Base-by-base conservation (phyloP, 208 protist genomes). In the Crithidia bombi region DNA sequence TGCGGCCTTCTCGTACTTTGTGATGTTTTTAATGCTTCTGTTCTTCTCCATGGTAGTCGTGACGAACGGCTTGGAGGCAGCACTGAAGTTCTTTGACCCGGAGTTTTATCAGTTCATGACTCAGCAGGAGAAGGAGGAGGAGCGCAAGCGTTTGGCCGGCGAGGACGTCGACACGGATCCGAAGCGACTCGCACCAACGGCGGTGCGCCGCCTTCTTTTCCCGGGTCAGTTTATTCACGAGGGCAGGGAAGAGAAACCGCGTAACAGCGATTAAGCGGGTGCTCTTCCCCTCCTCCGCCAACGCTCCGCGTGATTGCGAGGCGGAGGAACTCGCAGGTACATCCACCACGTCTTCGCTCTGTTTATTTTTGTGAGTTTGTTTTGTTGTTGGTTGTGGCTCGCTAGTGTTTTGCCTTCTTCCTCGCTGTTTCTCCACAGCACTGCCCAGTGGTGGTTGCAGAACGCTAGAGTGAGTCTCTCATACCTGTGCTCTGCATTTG, bases 81-180 rank as follows among this genome's bases (percentile, higher is more conserved):
- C 77, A 19, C 65, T 94, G 41, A 75, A 81, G 62, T 78, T 89
- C 21, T 91, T 94, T 59, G 89, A 94, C 41, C 84, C 85, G 0
- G 78, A 90, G 44, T 94, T 94, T 61, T 94, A 91, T 57, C 67
- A 62, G 9, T 94, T 94, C 54, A 87, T 94, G 84, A 44, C 82
- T 2, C 57, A 81, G 57, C 89, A 92, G 70, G 86, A 94, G 50
- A 65, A 82, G 54, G 80, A 94, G 50, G 89, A 94, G 66, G 47
- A 75, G 58, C 75, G 76, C 1, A 68, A 73, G 62, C 78, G 64
- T 1, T 61, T 77, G 41, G 78, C 75, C 0, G 89, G 89, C 21
- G 73, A 88, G 62, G 23, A 61, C 15, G 85, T 94, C 5, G 81
- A 92, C 71, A 89, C 63, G 21, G 82, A 94, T 47, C 89, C 89